Evolutionary conservation across 2,329 filamentous ascomycete genomes (phyloP), one percentile per base, ranked within the genome.

Genomic region (Tolypocladium tundrense): DNA sequence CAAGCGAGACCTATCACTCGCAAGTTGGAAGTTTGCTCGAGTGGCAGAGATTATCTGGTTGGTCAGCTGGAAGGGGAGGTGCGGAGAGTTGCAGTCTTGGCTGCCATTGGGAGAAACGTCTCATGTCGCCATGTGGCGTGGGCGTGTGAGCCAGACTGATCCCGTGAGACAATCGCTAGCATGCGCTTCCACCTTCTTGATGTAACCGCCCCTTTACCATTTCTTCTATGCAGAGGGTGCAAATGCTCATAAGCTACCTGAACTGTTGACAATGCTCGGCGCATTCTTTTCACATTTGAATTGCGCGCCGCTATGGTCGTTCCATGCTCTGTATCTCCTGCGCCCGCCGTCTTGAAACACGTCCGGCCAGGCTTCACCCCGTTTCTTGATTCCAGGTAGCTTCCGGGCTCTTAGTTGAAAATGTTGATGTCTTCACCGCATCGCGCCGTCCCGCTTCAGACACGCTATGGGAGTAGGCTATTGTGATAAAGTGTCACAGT

Each of bases 81-180:
- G 48, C 27, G 45, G 24, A 50, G 45, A 31, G 24, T 50, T 33
- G 14, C 8, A 31, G 13, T 27, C 11, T 27, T 40, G n/a, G 52
- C 5, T 53, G 52, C 27, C 35, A 37, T 8, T 33, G 31, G 7
- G 13, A 3, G 42, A 24, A 53, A 53, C 33, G 24, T 41, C 42
- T 37, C 42, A 54, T 55, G 52, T 52, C 27, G n/a, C 43, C 53
- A 51, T 58, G 52, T 55, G 57, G 43, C 43, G 43, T 11, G 16
- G 24, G 57, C 57, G 35, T 55, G 57, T 51, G 53, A 55, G 52
- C 43, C 35, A 19, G 24, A 37, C 53, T 42, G 57, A 37, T 55
- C 57, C 45, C 53, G 57, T 58, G 57, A 58, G 42, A 42, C 35
- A 31, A 21, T 33, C 21, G 27, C 41, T 33, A 37, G 19, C 33